Conservation (phyloP, 176 grass and related monocot species). For the Alloteropsis semialata region DNA sequence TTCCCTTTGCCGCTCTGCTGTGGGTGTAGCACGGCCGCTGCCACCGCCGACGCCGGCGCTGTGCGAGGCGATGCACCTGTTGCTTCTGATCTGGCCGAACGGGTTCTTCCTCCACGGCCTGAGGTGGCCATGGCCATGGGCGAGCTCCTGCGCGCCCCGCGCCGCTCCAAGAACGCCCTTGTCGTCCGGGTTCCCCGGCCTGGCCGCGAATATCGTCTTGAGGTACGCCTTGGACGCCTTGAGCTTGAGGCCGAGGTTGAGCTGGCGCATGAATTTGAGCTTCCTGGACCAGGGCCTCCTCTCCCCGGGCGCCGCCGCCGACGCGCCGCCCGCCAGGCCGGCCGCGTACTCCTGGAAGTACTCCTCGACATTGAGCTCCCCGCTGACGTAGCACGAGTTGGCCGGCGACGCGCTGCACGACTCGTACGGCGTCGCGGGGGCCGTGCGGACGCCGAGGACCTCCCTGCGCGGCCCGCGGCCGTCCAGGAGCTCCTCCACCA, state of each 20-base stretch:
- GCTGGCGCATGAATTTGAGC: constrained; percentile 56
- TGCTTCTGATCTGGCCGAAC: constrained; percentile 46
- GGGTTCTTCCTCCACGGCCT: constrained; percentile 60
- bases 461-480: neutral
- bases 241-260: constrained; percentile 58
- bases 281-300: constrained; percentile 74
- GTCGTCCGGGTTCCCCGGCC: constrained; percentile 23
- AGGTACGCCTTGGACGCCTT: constrained; percentile 79
- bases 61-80: constrained; percentile 25
- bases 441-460: constrained; percentile 19
- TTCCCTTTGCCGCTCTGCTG: constrained; percentile 28
- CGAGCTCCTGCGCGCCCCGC: constrained; percentile 5
- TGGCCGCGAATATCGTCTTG: constrained; percentile 71
- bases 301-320: neutral
- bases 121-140: constrained; percentile 1
- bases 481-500: constrained; percentile 57
- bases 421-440: constrained; percentile 65
- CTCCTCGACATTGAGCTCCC: constrained; percentile 71
- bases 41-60: neutral
- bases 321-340: constrained; percentile 20
- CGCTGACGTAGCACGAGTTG: constrained; percentile 69
- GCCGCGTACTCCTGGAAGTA: constrained; percentile 80
- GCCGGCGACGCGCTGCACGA: constrained; percentile 72
- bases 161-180: neutral
- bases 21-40: neutral